Evolutionary conservation across 768 basidiomycete genomes (phyloP), one percentile per base, ranked within the genome.

Genomic region (Pisolithus microcarpus): DNA sequence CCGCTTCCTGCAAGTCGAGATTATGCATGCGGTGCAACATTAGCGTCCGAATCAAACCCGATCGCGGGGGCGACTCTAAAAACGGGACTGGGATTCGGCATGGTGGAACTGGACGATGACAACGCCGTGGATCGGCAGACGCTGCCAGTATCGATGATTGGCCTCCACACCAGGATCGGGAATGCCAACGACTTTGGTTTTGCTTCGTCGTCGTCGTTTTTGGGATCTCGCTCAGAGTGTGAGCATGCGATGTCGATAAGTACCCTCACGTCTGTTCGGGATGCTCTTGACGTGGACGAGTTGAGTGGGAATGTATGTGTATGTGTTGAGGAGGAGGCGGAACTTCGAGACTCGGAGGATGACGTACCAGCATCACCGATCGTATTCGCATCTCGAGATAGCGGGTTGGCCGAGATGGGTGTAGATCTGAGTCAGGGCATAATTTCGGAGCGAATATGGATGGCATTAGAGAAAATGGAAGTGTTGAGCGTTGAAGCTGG

Each of bases 401-500:
- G 16, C 38, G 42, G 37, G 8, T 5, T 46, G 10, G 28, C 15
- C 10, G 26, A n/a, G 11, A 15, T 34, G 34, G 34, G 5, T 5
- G 40, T 15, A n/a, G 45, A 59, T 13, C 34, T 46, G 8, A 31
- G 31, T 18, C 28, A 19, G 31, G 52, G 52, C 13, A 16, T 23
- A 23, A 23, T 46, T 24, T 18, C 55, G 7, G 51, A 57, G 24
- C 36, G 18, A 9, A 52, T 65, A 34, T 56, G 40, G 57, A 54
- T 59, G 50, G 60, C 55, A 3, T 48, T 65, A 37, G 63, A 39
- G 26, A 63, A 58, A 46, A 65, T 65, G 61, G 61, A 30, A 8
- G 54, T 65, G 28, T 53, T 9, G 39, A 15, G 13, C 4, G 34
- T 34, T 34, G 34, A 34, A 5, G 34, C 34, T 5, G 13, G 3